phyloP scores from a whole-genome alignment of 2,329 filamentous ascomycete species.

The Huntiella decipiens region DNA sequence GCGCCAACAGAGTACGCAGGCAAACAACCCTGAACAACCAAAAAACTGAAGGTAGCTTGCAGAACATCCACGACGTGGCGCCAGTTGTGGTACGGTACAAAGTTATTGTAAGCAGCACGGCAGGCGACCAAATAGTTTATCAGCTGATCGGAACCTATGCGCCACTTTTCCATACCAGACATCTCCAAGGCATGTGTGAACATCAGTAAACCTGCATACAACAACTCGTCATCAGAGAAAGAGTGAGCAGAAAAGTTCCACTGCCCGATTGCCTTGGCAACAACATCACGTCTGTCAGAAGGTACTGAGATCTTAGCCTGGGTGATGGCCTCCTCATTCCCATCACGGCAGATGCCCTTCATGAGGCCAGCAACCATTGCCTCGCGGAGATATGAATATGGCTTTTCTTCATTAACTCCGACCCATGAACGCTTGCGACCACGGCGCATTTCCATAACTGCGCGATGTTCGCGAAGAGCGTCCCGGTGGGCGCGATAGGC shows the following conservation, averaged over 20 bases:
- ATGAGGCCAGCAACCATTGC: conserved; percentile 86
- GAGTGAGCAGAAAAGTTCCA: conserved; percentile 87
- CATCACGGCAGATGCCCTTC: conserved; percentile 65
- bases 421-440: conserved; percentile 83
- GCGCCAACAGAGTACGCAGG: conserved; percentile 38
- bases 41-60: conserved; percentile 80
- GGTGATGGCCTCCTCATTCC: conserved; percentile 40
- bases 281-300: conserved; percentile 41
- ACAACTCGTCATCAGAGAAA: conserved; percentile 75
- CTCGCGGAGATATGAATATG: conserved; percentile 76
- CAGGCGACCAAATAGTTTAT: conserved; percentile 74
- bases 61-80: conserved; percentile 91
- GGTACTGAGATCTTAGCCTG: conserved; percentile 50
- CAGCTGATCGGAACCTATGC: conserved; percentile 61
- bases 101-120: conserved; percentile 84
- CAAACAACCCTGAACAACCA: conserved; percentile 60
- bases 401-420: conserved; percentile 64
- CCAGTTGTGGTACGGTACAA: conserved; percentile 96
- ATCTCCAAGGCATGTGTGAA: conserved; percentile 71
- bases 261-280: conserved; percentile 50
- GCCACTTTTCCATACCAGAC: conserved; percentile 65
- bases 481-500: conserved; percentile 69
- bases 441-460: conserved; percentile 51
- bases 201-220: conserved; percentile 72
- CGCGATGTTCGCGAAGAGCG: conserved; percentile 52